These are phyloP conservation scores for Eimeria maxima DNA, from an alignment of 169 alveolate genomes.

Conservation along the genomic window DNA sequence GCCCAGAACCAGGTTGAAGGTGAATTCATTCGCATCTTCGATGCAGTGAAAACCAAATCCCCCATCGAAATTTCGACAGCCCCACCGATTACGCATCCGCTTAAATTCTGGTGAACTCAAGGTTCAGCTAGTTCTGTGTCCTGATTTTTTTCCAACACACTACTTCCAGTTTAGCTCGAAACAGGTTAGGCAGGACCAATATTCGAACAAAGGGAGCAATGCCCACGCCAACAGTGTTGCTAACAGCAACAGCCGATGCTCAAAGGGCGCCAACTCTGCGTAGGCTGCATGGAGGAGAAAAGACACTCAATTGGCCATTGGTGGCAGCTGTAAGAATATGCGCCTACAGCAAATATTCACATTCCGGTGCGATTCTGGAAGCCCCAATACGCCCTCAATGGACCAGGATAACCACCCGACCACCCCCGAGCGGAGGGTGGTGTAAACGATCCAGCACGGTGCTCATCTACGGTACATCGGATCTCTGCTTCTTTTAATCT, in stretches of 20 bases:
- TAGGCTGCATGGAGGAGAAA: background rate
- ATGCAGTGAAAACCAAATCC: background rate
- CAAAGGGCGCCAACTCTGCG: background rate
- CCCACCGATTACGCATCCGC: background rate
- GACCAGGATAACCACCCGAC: slow-evolving; percentile 8
- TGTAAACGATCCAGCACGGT: no score
- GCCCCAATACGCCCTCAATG: background rate
- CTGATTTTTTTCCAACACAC: background rate
- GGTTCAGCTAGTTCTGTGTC: background rate
- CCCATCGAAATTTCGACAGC: background rate
- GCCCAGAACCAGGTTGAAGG: slow-evolving; percentile 12
- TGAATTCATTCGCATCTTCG: background rate
- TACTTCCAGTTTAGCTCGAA: background rate
- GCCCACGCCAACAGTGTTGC: background rate
- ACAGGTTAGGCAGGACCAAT: background rate
- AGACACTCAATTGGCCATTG: background rate
- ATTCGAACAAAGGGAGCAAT: background rate
- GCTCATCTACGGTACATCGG: no score
- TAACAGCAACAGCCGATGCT: background rate
- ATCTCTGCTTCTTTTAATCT: background rate
- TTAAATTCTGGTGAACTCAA: background rate
- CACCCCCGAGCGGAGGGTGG: background rate
- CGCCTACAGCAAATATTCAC: background rate
- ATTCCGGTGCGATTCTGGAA: background rate
- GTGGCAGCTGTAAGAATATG: background rate